Evolutionary conservation across 2,329 filamentous ascomycete genomes (phyloP).

Genomic region (Chrysosporium queenslandicum): DNA sequence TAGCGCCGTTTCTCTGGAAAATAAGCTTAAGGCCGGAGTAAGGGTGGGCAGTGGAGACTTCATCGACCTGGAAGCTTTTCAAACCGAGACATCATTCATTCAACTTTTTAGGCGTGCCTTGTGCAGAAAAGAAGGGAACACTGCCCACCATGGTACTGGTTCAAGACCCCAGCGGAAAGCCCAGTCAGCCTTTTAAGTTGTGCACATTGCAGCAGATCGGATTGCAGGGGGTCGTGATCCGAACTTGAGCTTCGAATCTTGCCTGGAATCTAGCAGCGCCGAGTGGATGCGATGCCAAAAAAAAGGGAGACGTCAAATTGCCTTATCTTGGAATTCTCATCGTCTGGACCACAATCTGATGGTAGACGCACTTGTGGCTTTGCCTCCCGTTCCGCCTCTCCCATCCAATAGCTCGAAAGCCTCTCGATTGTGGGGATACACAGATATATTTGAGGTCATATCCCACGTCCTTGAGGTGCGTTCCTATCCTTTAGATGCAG

Average conservation of each 20-base stretch:
- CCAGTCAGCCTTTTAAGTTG: not conserved
- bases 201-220: slow-evolving; percentile 8
- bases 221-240: slow-evolving; percentile 5
- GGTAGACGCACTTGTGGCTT: slow-evolving; percentile 18
- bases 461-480: slow-evolving; percentile 11
- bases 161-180: not conserved
- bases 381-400: slow-evolving; percentile 15
- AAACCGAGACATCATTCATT: not conserved
- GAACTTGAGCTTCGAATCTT: slow-evolving; percentile 5
- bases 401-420: slow-evolving; percentile 16
- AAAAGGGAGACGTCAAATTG: slow-evolving; percentile 13
- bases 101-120: not conserved
- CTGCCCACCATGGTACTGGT: not conserved
- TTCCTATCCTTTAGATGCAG: slow-evolving; percentile 7
- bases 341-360: slow-evolving; percentile 16
- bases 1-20: not conserved
- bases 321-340: slow-evolving; percentile 12
- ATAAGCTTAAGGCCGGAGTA: slow-evolving; percentile 6
- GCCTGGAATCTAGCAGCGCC: slow-evolving; percentile 8
- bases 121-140: slow-evolving; percentile 3
- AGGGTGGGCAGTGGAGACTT: slow-evolving; percentile 6
- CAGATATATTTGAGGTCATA: slow-evolving; percentile 14
- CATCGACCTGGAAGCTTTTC: slow-evolving; percentile 2
- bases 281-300: slow-evolving; percentile 5
- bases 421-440: slow-evolving; percentile 14